Evolutionary conservation across 108 stramenopile species (phyloP).

Genomic region (Skeletonema marinoi): DNA sequence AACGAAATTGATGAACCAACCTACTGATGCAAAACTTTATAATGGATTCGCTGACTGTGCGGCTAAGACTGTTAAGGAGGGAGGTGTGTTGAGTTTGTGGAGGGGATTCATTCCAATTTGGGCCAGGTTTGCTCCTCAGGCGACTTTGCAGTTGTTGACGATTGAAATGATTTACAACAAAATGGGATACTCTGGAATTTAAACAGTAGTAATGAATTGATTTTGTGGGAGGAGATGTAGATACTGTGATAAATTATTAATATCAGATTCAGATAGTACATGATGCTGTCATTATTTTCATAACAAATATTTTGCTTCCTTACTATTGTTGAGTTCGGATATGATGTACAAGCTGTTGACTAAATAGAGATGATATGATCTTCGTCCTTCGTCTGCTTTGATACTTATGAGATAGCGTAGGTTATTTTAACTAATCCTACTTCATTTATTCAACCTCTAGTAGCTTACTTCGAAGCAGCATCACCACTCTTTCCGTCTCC

Average conservation of each 20-base stretch:
- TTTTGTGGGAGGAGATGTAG: not conserved
- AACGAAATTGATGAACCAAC: conserved; percentile 87
- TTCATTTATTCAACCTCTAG: not conserved
- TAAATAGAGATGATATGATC: not conserved
- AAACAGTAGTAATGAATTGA: conserved; percentile 16
- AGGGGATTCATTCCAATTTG: conserved; percentile 95
- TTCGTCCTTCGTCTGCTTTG: not conserved
- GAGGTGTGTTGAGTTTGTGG: conserved; percentile 86
- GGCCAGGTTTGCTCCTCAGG: conserved; percentile 92
- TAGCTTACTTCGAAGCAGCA: not conserved
- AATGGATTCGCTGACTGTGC: conserved; percentile 83
- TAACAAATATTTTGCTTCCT: no score
- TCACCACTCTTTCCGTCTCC: not conserved
- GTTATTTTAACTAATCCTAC: not conserved
- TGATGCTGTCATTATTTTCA: no score
- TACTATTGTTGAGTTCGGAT: not conserved
- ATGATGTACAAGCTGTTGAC: not conserved
- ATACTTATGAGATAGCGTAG: not conserved
- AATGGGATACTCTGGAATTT: conserved; percentile 82
- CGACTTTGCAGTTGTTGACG: conserved; percentile 88
- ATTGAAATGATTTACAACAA: conserved; percentile 78
- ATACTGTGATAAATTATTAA: not conserved
- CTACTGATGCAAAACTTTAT: conserved; percentile 89
- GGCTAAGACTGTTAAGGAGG: conserved; percentile 83
- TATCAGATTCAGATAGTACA: not conserved